Conservation (phyloP, 2,329 filamentous ascomycete genomes). For the Botrytis fragariae region DNA sequence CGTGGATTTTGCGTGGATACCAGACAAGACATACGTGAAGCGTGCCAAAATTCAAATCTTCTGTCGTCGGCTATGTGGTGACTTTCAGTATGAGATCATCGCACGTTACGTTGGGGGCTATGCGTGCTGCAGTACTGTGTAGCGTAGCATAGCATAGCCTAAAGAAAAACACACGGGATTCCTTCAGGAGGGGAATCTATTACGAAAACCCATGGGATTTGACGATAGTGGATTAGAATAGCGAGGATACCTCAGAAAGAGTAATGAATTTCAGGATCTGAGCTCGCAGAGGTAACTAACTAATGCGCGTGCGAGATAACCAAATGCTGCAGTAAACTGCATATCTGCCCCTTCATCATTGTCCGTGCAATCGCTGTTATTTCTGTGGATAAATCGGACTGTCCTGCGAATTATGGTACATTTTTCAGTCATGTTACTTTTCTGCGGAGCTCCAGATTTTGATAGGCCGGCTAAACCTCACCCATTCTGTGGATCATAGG, state of each 20-base stretch:
- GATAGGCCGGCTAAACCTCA: conserved; percentile 1
- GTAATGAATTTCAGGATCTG: not conserved
- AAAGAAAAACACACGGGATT: too few relatives aligned
- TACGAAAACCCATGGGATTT: not conserved
- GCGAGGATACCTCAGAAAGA: not conserved
- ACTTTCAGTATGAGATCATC: not conserved
- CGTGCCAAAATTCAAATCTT: too few relatives aligned
- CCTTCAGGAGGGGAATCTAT: too few relatives aligned
- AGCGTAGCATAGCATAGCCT: not conserved
- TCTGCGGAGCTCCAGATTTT: not conserved
- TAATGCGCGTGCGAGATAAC: conserved; percentile 8
- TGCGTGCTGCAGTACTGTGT: not conserved
- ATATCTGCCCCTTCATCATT: conserved; percentile 2
- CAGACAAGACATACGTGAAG: not conserved
- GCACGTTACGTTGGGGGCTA: not conserved
- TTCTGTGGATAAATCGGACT: not conserved
- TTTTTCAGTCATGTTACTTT: conserved; percentile 14
- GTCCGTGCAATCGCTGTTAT: conserved; percentile 13
- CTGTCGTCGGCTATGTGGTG: not conserved
- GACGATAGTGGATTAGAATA: not conserved
- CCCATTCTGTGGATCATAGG: not conserved
- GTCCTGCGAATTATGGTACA: not conserved
- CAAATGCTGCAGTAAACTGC: not conserved
- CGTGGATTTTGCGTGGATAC: not conserved
- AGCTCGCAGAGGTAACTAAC: not conserved